Conservation (phyloP, 495 filamentous ascomycete species). For the Cladorrhinum samala region DNA sequence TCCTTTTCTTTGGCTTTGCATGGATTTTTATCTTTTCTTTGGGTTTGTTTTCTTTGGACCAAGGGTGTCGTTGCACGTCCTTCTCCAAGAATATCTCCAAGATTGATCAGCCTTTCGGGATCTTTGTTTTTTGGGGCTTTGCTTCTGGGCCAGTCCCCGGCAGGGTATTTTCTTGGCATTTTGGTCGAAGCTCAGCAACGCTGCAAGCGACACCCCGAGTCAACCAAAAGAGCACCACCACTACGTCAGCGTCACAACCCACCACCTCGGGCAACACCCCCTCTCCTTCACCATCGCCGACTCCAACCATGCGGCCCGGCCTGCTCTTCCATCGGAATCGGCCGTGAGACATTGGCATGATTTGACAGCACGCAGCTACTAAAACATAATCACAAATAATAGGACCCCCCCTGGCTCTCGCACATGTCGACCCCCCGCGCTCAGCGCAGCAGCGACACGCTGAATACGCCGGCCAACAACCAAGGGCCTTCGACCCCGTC, state of each 20-base stretch:
- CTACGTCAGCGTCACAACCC: constrained; percentile 7
- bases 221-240: constrained; percentile 1
- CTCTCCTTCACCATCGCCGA: too few relatives aligned
- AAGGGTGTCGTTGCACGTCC: too few relatives aligned
- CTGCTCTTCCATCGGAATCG: neutral
- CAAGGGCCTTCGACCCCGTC: constrained; percentile 21
- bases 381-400: neutral
- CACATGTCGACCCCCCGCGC: constrained; percentile 43
- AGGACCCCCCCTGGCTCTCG: constrained; percentile 45
- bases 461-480: constrained; percentile 21
- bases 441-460: constrained; percentile 31
- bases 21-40: constrained; percentile 4
- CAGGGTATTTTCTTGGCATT: neutral
- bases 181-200: too few relatives aligned
- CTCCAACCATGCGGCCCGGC: constrained; percentile 8
- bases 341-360: neutral
- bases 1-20: too few relatives aligned
- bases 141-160: neutral
- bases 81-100: too few relatives aligned
- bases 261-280: too few relatives aligned
- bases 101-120: neutral
- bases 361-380: neutral
- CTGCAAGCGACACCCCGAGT: neutral
- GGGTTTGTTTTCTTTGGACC: neutral
- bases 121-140: too few relatives aligned